Conservation (phyloP, 2,329 filamentous ascomycete genomes). For the Verticillium klebahnii region DNA sequence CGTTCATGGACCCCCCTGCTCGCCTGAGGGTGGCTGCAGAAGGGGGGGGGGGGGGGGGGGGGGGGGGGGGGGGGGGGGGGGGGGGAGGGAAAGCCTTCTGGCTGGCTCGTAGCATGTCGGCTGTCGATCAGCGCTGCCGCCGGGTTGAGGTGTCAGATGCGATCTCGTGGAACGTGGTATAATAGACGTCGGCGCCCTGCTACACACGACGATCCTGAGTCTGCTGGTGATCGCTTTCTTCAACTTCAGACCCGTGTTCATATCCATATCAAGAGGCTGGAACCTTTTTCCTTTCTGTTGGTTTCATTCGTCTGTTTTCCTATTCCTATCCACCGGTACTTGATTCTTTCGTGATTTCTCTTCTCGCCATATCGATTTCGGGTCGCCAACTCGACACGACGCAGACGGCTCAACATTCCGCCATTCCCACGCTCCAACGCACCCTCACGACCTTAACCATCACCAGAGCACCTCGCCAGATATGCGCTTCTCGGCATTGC, state of each 20-base stretch:
- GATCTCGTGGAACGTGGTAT: conserved; percentile 5
- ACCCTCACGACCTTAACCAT: conserved; percentile 1
- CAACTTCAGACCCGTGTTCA: not conserved
- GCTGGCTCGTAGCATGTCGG: conserved; percentile 4
- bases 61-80: not conserved
- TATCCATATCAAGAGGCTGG: conserved; percentile 6
- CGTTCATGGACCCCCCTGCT: not conserved
- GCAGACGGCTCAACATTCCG: too few species aligned
- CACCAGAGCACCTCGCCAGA: conserved; percentile 16
- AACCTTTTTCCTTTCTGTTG: conserved; percentile 11
- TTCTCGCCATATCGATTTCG: not conserved
- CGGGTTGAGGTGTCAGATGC: conserved; percentile 1
- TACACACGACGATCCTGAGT: not conserved
- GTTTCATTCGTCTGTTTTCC: conserved; percentile 10
- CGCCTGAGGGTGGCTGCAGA: not conserved
- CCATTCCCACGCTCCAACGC: too few species aligned
- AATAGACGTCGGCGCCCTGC: conserved; percentile 9
- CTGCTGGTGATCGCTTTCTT: not conserved
- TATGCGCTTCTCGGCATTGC: conserved; percentile 47
- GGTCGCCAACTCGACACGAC: too few species aligned
- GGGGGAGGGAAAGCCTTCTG: not conserved
- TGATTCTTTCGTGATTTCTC: conserved; percentile 5
- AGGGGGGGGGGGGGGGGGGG: not conserved
- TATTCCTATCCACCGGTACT: conserved; percentile 8
- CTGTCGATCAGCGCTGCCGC: conserved; percentile 6